Evolutionary conservation across 2,329 filamentous ascomycete genomes (phyloP).

Genomic region (Coccinonectria pachysandricola): DNA sequence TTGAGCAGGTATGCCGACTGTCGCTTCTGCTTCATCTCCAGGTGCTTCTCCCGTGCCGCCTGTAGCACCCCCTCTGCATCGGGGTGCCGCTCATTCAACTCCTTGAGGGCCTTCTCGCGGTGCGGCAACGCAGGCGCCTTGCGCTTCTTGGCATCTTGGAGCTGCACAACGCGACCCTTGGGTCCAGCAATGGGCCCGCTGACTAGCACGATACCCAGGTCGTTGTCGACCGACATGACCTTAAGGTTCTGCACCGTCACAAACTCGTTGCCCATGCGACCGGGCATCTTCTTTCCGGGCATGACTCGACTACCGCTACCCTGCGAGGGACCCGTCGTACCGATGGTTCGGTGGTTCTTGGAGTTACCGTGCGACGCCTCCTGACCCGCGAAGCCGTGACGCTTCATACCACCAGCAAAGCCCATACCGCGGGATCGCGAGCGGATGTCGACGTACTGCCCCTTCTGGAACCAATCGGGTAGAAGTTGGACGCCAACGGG

Average conservation of each 20-base stretch:
- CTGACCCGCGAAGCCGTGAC: slow-evolving; percentile 82
- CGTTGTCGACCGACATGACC: slow-evolving; percentile 77
- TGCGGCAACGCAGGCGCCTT: slow-evolving; percentile 40
- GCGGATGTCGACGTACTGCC: slow-evolving; percentile 82
- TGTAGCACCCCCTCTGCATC: slow-evolving; percentile 35
- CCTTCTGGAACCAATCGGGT: slow-evolving; percentile 85
- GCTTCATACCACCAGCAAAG: slow-evolving; percentile 97
- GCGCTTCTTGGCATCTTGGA: slow-evolving; percentile 90
- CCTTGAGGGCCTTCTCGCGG: slow-evolving; percentile 34
- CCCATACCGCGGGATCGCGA: slow-evolving; percentile 78
- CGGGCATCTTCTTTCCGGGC: slow-evolving; percentile 97
- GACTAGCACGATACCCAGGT: slow-evolving; percentile 79
- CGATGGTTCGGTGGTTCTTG: slow-evolving; percentile 84
- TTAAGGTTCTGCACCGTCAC: slow-evolving; percentile 88
- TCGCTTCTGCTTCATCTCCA: slow-evolving; percentile 43
- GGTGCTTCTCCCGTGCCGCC: slow-evolving; percentile 38
- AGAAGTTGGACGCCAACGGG: slow-evolving; percentile 64
- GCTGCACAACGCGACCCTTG: slow-evolving; percentile 71
- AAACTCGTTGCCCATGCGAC: slow-evolving; percentile 82
- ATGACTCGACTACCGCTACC: slow-evolving; percentile 85
- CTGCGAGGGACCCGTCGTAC: slow-evolving; percentile 80
- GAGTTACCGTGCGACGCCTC: slow-evolving; percentile 91
- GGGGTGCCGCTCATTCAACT: slow-evolving; percentile 36
- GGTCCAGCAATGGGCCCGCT: slow-evolving; percentile 81
- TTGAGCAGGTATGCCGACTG: slow-evolving; percentile 17